Conservation (phyloP, 805 yeast genomes). For the Candida verbasci region DNA sequence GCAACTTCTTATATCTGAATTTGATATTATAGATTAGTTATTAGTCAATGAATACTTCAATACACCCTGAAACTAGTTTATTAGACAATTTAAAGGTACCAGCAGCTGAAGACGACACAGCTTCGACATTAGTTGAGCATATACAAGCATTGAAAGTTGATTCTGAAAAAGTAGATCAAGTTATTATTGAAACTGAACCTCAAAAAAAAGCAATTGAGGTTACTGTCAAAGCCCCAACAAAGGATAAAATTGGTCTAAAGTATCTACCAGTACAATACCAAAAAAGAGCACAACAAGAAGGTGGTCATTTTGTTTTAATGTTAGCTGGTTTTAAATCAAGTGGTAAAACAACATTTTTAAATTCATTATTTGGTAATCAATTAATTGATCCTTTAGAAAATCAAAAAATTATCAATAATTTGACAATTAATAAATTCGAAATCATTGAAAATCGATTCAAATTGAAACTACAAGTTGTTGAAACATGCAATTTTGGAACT, state of each 20-base stretch:
- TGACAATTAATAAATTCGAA: slow-evolving; percentile 39
- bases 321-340: slow-evolving; percentile 32
- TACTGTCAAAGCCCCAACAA: too few species aligned
- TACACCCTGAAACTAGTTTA: background rate
- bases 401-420: slow-evolving; percentile 18
- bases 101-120: background rate
- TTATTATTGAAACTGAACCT: too few species aligned
- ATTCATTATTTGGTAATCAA: slow-evolving; percentile 63
- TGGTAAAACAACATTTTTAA: slow-evolving; percentile 74
- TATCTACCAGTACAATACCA: slow-evolving; percentile 29
- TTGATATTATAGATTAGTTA: too few species aligned
- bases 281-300: slow-evolving; percentile 18
- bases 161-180: too few species aligned
- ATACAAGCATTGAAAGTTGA: background rate
- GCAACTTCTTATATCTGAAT: too few species aligned
- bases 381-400: slow-evolving; percentile 2
- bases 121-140: background rate
- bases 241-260: slow-evolving; percentile 17
- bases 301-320: slow-evolving; percentile 32
- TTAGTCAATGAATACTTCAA: too few species aligned
- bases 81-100: background rate
- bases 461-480: slow-evolving; percentile 59
- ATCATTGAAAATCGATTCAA: slow-evolving; percentile 58
- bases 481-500: slow-evolving; percentile 59
- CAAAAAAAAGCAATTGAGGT: too few species aligned